Percentiles rank a stretch among this genome's conserved stretches.
These are phyloP conservation scores for Lasiodiplodia hormozganensis DNA, from an alignment of 2,329 filamentous ascomycete genomes.

Conservation along the genomic window DNA sequence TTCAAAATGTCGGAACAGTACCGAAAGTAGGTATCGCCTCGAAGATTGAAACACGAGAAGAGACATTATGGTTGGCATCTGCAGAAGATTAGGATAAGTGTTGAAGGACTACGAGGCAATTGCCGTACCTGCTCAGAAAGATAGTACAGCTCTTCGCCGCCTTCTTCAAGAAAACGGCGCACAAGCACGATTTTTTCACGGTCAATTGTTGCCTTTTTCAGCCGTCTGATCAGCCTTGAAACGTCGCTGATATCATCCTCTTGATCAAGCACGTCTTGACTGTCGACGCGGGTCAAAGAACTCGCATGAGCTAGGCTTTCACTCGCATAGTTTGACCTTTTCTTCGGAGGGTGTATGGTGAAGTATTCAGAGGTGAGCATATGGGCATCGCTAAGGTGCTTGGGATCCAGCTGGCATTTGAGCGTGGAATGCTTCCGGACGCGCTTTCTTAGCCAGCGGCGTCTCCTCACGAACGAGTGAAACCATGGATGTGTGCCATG, in stretches of 20 bases:
- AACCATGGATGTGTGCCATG: conserved; percentile 90
- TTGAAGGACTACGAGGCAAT: not conserved
- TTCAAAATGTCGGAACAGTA: conserved; percentile 66
- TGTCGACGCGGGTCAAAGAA: not conserved
- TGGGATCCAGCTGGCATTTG: not conserved
- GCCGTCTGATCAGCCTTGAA: conserved; percentile 69
- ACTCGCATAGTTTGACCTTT: not conserved
- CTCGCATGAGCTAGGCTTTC: conserved; percentile 4
- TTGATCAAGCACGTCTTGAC: conserved; percentile 49
- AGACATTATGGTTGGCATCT: conserved; percentile 57
- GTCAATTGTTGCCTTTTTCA: conserved; percentile 79
- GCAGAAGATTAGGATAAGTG: not conserved
- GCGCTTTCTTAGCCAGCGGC: conserved; percentile 73
- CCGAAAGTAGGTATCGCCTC: conserved; percentile 74
- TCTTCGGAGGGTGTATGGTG: conserved; percentile 64
- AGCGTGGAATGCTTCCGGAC: conserved; percentile 16
- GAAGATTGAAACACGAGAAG: conserved; percentile 90
- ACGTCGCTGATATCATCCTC: conserved; percentile 65
- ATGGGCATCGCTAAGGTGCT: conserved; percentile 60
- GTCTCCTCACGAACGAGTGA: conserved; percentile 89
- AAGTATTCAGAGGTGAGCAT: conserved; percentile 82
- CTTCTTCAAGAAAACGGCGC: conserved; percentile 80
- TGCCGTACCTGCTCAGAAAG: conserved; percentile 66
- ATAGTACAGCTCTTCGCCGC: conserved; percentile 75
- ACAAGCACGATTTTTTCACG: conserved; percentile 89